A percentile compares a stretch with the other conserved stretches of the same genome.
These are phyloP conservation scores for Oryza rufipogon DNA, from an alignment of 176 grass and related monocot genomes.

Conservation along the genomic window DNA sequence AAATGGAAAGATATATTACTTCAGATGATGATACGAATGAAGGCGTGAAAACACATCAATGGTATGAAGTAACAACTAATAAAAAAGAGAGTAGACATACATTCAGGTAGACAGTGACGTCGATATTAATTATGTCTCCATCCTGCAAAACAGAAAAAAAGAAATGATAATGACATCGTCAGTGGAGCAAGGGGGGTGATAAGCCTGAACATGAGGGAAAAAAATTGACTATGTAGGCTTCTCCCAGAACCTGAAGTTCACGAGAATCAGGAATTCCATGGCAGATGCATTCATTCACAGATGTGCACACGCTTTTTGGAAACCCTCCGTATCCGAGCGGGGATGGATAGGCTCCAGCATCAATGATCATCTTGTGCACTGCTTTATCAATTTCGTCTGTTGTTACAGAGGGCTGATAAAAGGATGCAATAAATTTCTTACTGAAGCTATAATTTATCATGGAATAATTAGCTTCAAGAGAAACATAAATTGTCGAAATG, in stretches of 20 bases:
- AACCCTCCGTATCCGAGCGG: constrained; percentile 94
- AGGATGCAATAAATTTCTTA: constrained; percentile 62
- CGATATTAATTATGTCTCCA: constrained; percentile 96
- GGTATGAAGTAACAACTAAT: constrained; percentile 1
- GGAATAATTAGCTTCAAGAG: constrained; percentile 24
- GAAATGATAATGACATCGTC: constrained; percentile 5
- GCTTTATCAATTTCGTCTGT: constrained; percentile 99
- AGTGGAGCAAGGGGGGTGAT: neutral
- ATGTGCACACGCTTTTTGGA: constrained; percentile 96
- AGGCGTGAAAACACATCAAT: neutral
- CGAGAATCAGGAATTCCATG: constrained; percentile 99
- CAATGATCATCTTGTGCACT: constrained; percentile 97
- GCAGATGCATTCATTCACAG: constrained; percentile 96
- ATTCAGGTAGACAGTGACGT: constrained; percentile 96
- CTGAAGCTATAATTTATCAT: constrained; percentile 44
- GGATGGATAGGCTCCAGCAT: constrained; percentile 95
- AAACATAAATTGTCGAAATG: neutral
- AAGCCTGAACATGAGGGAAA: neutral
- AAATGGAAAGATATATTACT: constrained; percentile 27
- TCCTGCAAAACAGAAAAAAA: constrained; percentile 60
- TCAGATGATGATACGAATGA: constrained; percentile 18
- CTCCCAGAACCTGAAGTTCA: constrained; percentile 64
- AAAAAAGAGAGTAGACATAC: constrained; percentile 53
- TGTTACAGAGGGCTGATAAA: constrained; percentile 91
- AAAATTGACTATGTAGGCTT: constrained; percentile 15